Conservation (phyloP, 495 filamentous ascomycete genomes). For the Penicillium soppii region DNA sequence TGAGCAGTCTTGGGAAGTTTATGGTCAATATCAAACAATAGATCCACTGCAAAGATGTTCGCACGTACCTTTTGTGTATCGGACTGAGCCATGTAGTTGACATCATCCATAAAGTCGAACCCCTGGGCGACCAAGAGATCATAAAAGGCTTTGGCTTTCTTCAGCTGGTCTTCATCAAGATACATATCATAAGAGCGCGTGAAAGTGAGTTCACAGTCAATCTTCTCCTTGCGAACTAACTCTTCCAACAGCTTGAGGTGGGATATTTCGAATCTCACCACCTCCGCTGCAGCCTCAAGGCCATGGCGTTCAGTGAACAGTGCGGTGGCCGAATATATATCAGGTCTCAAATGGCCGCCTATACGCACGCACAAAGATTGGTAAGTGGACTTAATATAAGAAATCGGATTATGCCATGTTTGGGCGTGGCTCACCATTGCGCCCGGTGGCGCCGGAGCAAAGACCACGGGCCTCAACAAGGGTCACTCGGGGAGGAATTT, state of each 20-base stretch:
- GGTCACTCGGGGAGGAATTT: slow-evolving; percentile 22
- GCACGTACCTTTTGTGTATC: slow-evolving; percentile 27
- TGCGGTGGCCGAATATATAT: slow-evolving; percentile 31
- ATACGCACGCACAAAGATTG: background rate
- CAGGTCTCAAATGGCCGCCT: slow-evolving; percentile 41
- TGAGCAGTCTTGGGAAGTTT: slow-evolving; percentile 22
- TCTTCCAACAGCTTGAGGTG: slow-evolving; percentile 33
- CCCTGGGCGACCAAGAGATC: slow-evolving; percentile 21
- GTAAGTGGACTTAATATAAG: no score
- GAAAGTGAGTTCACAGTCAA: slow-evolving; percentile 45
- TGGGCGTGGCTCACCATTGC: slow-evolving; percentile 30
- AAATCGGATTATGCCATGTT: background rate
- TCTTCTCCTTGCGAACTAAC: slow-evolving; percentile 29
- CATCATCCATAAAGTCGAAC: slow-evolving; percentile 27
- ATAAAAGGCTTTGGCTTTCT: slow-evolving; percentile 24
- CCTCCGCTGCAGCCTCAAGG: slow-evolving; percentile 25
- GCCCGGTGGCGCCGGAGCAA: slow-evolving; percentile 44
- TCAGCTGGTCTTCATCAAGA: slow-evolving; percentile 23
- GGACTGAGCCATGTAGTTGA: slow-evolving; percentile 23
- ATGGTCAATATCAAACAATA: background rate
- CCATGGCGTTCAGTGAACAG: slow-evolving; percentile 28
- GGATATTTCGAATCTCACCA: slow-evolving; percentile 31
- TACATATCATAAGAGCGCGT: slow-evolving; percentile 37
- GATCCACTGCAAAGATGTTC: background rate
- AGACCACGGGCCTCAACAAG: slow-evolving; percentile 42